Evolutionary conservation across 1,284 basidiomycete species (phyloP), one percentile per base, ranked within the genome.

Genomic region (Paramarasmius palmivorus): DNA sequence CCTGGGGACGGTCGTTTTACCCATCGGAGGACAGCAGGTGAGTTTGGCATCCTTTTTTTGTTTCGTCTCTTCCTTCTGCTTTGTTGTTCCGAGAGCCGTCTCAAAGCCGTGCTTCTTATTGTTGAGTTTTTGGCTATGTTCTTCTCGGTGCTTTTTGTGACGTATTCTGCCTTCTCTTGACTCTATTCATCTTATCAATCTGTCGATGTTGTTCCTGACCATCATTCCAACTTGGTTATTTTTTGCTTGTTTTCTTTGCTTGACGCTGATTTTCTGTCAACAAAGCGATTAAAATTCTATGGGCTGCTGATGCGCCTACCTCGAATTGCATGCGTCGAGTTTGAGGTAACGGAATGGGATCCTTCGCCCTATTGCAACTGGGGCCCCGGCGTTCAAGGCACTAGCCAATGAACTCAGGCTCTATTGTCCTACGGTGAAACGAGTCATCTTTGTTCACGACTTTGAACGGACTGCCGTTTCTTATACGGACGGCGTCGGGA

Each of bases 321-420:
- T 3, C 67, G 65, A 22, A 71, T 87, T 10, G 70, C 75, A 56
- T 82, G 79, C 55, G 61, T 84, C 39, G 85, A 87, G 57, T 68
- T 87, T 14, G 85, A 87, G 37, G 73, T 87, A 20, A 79, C 79
- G 14, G 77, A 80, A 44, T 88, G 85, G 85, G 74, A 76, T 4
- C 85, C 84, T 5, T 65, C 78, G 3, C 84, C n/a, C 82, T 7
- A n/a, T 49, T 10, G 49, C 12, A 23, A 25, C 65, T 71, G 17
- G 70, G 76, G 40, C 72, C 73, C 67, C 74, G 10, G 84, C 83
- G 1, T 66, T 84, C 45, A 77, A 82, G 12, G 81, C 82, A 2
- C 67, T 87, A 7, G 76, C 77, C 3, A 75, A 73, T 51, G 85
- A 87, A 65, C 64, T 87, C 45, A 75, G 78, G 26, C 64, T 87